Evolutionary conservation across 2,329 filamentous ascomycete species (phyloP), one percentile per base, ranked within the genome.

Genomic region (Phyllachora maydis): DNA sequence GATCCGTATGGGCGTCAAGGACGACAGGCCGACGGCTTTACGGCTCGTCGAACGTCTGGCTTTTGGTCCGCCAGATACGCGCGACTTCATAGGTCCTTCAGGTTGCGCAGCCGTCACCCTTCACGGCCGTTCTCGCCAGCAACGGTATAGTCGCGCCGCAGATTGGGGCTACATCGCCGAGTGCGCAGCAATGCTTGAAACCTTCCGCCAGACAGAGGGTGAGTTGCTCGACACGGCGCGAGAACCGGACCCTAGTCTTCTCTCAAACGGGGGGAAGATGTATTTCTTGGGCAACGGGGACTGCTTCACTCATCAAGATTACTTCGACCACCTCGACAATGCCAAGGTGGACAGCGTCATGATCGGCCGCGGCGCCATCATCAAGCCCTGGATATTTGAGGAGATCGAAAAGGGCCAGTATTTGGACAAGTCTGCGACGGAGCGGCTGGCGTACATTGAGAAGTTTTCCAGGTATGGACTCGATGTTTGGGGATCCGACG

Each of bases 351-450:
- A 95, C 51, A 70, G 70, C n/a, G 77, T 92, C 42, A 95, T 98
- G 88, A 69, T 95, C 30, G 88, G 73, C n/a, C 77, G 88, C 30
- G 88, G 88, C 27, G 88, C 88, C 7, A 63, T 98, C 28, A 79
- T 95, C 51, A 98, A 98, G 52, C 88, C 88, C 1, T 98, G 88
- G 88, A 59, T 98, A 31, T 98, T 95, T 42, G 88, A 98, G 47
- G 88, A 98, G 49, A 95, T 98, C 26, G 67, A 78, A 35, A 65
- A 70, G 31, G 76, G 77, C 4, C 88, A 95, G 48, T 93, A 95
- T 42, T 65, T 98, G 18, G 88, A 98, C 56, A 98, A 98, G 49
- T 81, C 78, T 3, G 75, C 85, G 3, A 63, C 70, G 4, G 85
- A 98, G 54, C 75, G 88, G 28, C 63, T 98, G 15, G 52, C 56